Base-by-base conservation (phyloP, 345 rosid genomes). In the Gynandropsis gynandra region DNA sequence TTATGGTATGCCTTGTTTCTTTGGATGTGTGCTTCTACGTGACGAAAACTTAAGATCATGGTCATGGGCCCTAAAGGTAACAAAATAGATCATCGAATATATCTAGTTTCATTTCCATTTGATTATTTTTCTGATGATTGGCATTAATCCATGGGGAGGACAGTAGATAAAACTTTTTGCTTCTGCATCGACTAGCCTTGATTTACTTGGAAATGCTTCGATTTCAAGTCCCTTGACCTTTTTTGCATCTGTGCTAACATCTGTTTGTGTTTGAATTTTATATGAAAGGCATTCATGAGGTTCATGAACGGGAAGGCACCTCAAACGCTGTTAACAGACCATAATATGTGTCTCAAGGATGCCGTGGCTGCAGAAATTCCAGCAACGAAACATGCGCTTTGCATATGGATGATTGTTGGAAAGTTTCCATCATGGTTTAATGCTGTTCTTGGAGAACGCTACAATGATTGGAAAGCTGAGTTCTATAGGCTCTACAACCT, bases 61-160 rank as follows among this genome's bases (percentile, higher is more conserved):
- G 47, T 87, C 95, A 14, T 90, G 98, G 98, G 96, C 98, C 29
- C 64, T 83, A 62, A 89, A 90, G 96, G 98, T 89, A 84, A 73
- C 40, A 46, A n/a, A 59, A 6, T 59, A 16, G 3, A 40, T 9
- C 35, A 44, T 18, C 4, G 19, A 16, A 31, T 16, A 10, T 4
- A 9, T 16, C 12, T 51, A 19, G 8, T 41, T 48, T 10, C 3
- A 8, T 32, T 14, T 20, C 34, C 49, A 19, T 5, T 18, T 40
- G 31, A 43, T 35, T 48, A 37, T 21, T 4, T 48, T 21, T 47
- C 4, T 4, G 13, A 14, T 19, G 17, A 15, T 29, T 31, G 27
- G 36, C 19, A 17, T 37, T 17, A 24, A 10, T 48, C 40, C 18
- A 8, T 36, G 11, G 15, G 56, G 49, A 41, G 17, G 7, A 55